Conservation (phyloP, 2,329 filamentous ascomycete species). For the Fonsecaea multimorphosa region DNA sequence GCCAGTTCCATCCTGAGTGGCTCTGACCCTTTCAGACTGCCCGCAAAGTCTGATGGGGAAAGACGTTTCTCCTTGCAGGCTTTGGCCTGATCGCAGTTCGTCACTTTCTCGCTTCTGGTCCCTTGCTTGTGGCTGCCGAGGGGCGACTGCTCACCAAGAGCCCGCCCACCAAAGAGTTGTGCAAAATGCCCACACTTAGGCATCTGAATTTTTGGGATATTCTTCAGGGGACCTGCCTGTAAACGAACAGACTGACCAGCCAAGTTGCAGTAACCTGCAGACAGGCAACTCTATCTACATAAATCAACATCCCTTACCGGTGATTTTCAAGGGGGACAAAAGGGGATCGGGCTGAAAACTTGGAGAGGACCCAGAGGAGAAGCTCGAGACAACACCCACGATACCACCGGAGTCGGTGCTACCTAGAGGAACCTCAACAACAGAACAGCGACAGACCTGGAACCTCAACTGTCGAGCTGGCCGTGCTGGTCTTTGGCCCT, state of each 20-base stretch:
- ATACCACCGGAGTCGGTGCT: neutral
- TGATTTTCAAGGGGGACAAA: neutral
- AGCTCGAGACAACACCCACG: too few relatives aligned
- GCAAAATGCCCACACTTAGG: neutral
- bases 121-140: slow-evolving; percentile 20
- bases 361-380: neutral
- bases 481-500: slow-evolving; percentile 3
- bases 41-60: slow-evolving; percentile 13
- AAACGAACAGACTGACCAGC: slow-evolving; percentile 6
- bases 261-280: neutral
- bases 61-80: slow-evolving; percentile 11
- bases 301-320: neutral
- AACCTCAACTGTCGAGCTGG: slow-evolving; percentile 21
- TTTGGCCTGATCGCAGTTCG: slow-evolving; percentile 2
- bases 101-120: slow-evolving; percentile 11
- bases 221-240: slow-evolving; percentile 7
- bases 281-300: slow-evolving; percentile 10
- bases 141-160: slow-evolving; percentile 18
- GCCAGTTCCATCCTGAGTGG: slow-evolving; percentile 4
- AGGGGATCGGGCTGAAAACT: neutral
- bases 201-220: neutral
- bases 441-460: slow-evolving; percentile 6
- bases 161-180: slow-evolving; percentile 1
- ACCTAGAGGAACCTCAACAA: neutral
- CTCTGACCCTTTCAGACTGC: neutral